Base-by-base conservation (phyloP, 2,329 filamentous ascomycete species). In the Chaetoscypha palmicola region DNA sequence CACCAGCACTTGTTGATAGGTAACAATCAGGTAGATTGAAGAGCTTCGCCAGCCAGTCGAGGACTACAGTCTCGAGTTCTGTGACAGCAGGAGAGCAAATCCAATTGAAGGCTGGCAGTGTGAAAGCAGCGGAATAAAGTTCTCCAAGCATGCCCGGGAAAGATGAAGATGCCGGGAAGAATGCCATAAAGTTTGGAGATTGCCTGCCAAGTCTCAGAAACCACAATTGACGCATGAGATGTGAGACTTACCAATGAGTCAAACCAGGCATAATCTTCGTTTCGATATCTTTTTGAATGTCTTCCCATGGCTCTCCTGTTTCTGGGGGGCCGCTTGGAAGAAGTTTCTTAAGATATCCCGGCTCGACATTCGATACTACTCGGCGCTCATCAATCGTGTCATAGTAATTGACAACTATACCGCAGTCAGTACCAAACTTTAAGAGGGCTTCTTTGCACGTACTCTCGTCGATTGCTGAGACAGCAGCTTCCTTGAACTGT, bases 61-160 rank as follows among this genome's bases (percentile, higher is more conserved):
- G 74, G 33, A 95, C 83, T 19, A 96, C 75, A 0, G 90, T 95
- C 71, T 97, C 91, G 37, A 97, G 75, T 68, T 97, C 91, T 0
- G 91, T 97, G 14, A 92, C 83, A 5, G 86, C 89, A 1, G 91
- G 91, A 4, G 83, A 89, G 67, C 91, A 96, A 52, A 96, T 81
- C 91, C 91, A 97, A 67, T 97, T 97, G 73, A 97, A 97, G 30
- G 88, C 88, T 1, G 91, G 88, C 12, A 86, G 86, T 10, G 81
- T 92, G 66, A 96, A 90, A 5, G 88, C 84, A 4, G 86, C 82
- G 33, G 81, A 87, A 71, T 95, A 97, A 70, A 97, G 81, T 67
- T 97, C 91, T 16, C 88, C 91, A 9, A 97, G 74, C 64, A 95
- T 91, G 21, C 81, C 78, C 0, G 91, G 89, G 61, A 83, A 96